These are phyloP conservation scores for Pneumocystis wakefieldiae DNA, from an alignment of 1,139 yeast species.

Conservation along the genomic window DNA sequence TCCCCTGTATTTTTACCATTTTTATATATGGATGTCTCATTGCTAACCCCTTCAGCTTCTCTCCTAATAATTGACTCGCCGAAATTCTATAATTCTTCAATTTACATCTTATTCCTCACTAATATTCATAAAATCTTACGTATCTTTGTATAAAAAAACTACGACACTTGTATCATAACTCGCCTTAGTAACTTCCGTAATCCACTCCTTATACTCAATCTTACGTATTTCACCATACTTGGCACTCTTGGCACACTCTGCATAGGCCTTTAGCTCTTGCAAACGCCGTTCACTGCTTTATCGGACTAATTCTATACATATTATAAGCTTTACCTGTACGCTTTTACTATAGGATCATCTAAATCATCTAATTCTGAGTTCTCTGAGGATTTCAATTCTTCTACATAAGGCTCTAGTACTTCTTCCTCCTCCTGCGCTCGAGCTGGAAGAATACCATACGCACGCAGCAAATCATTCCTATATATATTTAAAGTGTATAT, in stretches of 20 bases:
- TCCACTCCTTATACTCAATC: slow-evolving; percentile 75
- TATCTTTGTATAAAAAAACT: slow-evolving; percentile 42
- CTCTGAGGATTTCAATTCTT: too few relatives aligned
- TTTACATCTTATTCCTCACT: neutral
- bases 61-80: slow-evolving; percentile 11
- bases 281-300: slow-evolving; percentile 36
- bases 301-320: too few relatives aligned
- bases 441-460: slow-evolving; percentile 85
- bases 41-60: slow-evolving; percentile 30
- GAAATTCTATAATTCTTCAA: slow-evolving; percentile 2
- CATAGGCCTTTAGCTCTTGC: slow-evolving; percentile 50
- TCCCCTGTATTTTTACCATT: slow-evolving; percentile 78
- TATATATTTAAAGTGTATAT: neutral
- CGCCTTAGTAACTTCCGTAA: slow-evolving; percentile 69
- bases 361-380: too few relatives aligned
- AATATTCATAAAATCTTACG: neutral
- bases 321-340: too few relatives aligned
- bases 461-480: slow-evolving; percentile 67
- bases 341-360: too few relatives aligned
- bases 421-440: slow-evolving; percentile 67
- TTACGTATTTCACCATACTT: slow-evolving; percentile 67
- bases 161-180: slow-evolving; percentile 47
- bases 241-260: slow-evolving; percentile 46
- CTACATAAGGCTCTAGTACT: slow-evolving; percentile 55
- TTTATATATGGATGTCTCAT: slow-evolving; percentile 61